Conservation (phyloP, 78 protist species). For the Planoprotostelium fungivorum region DNA sequence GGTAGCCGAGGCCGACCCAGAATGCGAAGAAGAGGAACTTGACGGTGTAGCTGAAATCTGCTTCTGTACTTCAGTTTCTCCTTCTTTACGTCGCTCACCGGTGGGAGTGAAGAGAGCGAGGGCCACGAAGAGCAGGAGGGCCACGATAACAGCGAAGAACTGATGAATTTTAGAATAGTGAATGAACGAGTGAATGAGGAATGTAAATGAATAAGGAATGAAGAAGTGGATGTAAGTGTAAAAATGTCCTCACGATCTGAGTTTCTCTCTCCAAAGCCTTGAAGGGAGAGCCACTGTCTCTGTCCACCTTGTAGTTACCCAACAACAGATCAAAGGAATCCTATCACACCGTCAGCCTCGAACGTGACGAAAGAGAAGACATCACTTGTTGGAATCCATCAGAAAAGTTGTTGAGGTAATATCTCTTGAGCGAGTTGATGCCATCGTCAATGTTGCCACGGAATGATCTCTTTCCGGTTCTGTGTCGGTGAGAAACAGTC, state of each 20-base stretch:
- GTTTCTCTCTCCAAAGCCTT: not conserved
- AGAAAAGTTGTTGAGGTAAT: conserved; percentile 67
- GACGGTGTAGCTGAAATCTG: not conserved
- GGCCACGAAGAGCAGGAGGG: not conserved
- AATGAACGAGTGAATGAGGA: too few relatives aligned
- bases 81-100: not conserved
- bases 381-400: conserved; percentile 64
- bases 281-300: not conserved
- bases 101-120: not conserved
- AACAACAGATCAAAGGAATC: not conserved
- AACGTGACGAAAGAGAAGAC: not conserved
- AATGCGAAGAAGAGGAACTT: not conserved
- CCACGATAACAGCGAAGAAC: not conserved
- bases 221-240: too few relatives aligned
- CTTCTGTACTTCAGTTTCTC: too few relatives aligned
- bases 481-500: too few relatives aligned
- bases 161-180: too few relatives aligned
- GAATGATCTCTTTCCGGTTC: conserved; percentile 72
- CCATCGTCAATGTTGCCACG: conserved; percentile 71
- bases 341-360: not conserved
- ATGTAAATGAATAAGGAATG: too few relatives aligned
- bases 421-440: conserved; percentile 65
- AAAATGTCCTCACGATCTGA: not conserved
- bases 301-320: not conserved
- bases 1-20: not conserved